These are phyloP conservation scores for Amanita rimosa DNA, from an alignment of 768 basidiomycete species.

Conservation along the genomic window DNA sequence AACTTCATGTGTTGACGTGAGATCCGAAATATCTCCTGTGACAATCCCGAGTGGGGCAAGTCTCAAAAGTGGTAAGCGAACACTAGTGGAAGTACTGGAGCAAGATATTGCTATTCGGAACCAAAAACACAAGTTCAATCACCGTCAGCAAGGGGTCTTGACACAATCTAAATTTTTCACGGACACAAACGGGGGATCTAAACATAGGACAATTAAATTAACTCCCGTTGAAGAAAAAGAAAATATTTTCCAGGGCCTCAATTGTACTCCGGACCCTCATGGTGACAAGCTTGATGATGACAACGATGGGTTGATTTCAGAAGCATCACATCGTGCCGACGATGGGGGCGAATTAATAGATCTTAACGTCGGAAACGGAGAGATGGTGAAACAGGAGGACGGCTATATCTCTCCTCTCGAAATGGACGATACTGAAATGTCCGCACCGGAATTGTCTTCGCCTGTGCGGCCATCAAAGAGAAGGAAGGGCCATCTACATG, in stretches of 20 bases:
- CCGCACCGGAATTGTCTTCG: constrained; percentile 52
- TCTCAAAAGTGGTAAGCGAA: constrained; percentile 66
- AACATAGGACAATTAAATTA: constrained; percentile 10
- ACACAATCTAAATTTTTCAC: constrained; percentile 29
- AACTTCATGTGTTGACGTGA: neutral
- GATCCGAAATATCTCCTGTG: neutral
- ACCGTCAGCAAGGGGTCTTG: neutral
- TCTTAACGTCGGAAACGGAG: constrained; percentile 28
- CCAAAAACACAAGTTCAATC: constrained; percentile 31
- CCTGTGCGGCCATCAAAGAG: constrained; percentile 24
- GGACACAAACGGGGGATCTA: constrained; percentile 1
- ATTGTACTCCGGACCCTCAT: neutral
- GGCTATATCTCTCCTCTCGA: constrained; percentile 71
- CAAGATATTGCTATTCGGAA: constrained; percentile 30
- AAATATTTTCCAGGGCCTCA: constrained; percentile 19
- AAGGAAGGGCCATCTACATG: constrained; percentile 9
- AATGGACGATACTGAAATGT: constrained; percentile 37
- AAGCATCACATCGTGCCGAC: constrained; percentile 16
- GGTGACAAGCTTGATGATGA: constrained; percentile 21
- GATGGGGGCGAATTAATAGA: constrained; percentile 12
- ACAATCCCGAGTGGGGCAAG: constrained; percentile 19
- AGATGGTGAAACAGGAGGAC: constrained; percentile 54
- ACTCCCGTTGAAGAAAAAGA: constrained; percentile 26
- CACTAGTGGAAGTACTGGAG: constrained; percentile 60
- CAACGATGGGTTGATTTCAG: constrained; percentile 12